phyloP scores from a whole-genome alignment of 768 basidiomycete genomes.

The Serendipita sp. region DNA sequence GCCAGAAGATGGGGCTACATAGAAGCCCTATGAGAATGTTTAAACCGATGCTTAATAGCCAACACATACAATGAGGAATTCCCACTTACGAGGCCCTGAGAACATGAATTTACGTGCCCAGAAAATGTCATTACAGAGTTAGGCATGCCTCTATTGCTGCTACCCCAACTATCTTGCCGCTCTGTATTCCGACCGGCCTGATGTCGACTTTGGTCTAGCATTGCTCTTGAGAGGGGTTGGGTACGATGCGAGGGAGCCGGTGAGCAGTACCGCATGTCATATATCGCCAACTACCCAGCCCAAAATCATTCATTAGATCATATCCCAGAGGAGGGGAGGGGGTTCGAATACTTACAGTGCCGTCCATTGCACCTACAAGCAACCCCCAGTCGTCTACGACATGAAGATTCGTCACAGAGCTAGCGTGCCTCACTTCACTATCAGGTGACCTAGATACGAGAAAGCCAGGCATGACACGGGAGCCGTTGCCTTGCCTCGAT shows the following conservation, averaged over 20 bases:
- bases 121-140: background rate
- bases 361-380: background rate
- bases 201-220: too few species aligned
- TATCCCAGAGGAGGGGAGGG: too few species aligned
- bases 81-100: background rate
- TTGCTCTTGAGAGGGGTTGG: background rate
- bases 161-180: background rate
- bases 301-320: too few species aligned
- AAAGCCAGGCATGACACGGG: background rate
- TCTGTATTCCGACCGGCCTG: too few species aligned
- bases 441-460: background rate
- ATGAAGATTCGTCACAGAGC: background rate
- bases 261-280: background rate
- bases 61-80: background rate
- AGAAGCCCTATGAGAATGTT: background rate
- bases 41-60: background rate
- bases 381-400: constrained; percentile 1
- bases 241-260: background rate
- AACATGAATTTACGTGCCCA: background rate
- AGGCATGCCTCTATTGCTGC: background rate
- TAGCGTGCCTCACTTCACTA: background rate
- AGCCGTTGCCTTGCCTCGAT: background rate
- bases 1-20: background rate
- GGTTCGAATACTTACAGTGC: background rate
- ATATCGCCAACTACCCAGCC: background rate